These are phyloP conservation scores for Arbutus unedo DNA, from an alignment of 148 eudicot genomes.

Conservation along the genomic window DNA sequence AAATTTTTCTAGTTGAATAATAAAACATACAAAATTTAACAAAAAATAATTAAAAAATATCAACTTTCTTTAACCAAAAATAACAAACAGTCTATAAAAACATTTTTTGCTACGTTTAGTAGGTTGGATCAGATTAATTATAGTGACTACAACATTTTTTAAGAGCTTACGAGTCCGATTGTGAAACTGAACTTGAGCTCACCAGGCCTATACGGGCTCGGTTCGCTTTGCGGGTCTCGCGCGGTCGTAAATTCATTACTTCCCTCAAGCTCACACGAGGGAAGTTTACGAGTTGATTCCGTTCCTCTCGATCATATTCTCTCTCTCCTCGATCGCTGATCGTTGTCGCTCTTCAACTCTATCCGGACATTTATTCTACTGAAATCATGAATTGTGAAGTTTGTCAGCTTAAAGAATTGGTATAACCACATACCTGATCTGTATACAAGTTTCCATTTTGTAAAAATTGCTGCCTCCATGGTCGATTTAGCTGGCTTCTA, in stretches of 20 bases:
- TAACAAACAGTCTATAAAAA: too few relatives aligned
- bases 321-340: conserved; percentile 4
- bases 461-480: neutral
- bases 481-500: neutral
- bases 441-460: neutral
- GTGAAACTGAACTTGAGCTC: too few relatives aligned
- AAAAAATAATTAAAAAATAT: too few relatives aligned
- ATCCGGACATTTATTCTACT: neutral
- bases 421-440: conserved; percentile 10
- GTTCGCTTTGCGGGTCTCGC: neutral
- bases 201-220: too few relatives aligned
- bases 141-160: too few relatives aligned
- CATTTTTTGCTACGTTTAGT: too few relatives aligned
- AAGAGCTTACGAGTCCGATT: too few relatives aligned
- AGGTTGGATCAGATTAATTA: too few relatives aligned
- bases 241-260: neutral
- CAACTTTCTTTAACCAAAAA: too few relatives aligned
- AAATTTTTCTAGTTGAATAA: too few relatives aligned
- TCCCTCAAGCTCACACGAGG: neutral
- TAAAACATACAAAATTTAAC: too few relatives aligned
- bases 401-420: conserved; percentile 95
- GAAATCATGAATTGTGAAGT: conserved; percentile 82
- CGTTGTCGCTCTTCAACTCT: neutral
- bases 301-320: neutral
- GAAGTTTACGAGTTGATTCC: neutral